Base-by-base conservation (phyloP, 805 yeast genomes). In the Candida insectalens region DNA sequence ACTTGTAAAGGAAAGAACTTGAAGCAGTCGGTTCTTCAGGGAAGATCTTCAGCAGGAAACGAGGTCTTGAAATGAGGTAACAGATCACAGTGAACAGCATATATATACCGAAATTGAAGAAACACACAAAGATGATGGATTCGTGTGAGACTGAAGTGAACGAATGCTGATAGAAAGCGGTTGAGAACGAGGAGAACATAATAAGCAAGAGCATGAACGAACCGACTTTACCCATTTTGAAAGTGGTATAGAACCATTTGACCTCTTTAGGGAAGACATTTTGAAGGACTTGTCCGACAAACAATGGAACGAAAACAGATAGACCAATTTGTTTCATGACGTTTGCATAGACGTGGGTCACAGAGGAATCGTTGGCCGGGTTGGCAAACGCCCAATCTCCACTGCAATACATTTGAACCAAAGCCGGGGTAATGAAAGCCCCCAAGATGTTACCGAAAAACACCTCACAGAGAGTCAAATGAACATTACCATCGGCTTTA, bases 261-360 rank as follows among this genome's bases (percentile, higher is more conserved):
- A 74, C 71, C 50, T 77, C 78, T 32, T 63, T 66, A 0, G 92
- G 87, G 38, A 72, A 69, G 3, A 81, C 21, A 48, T 81, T 77
- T 51, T 83, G 94, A 13, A 81, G 47, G 9, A 79, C 74, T 55
- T 87, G 95, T 1, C 96, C 96, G n/a, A 85, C 87, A 51, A 82
- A 77, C 15, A 84, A 55, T 1, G 96, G 96, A 7, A 85, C 73
- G 53, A 87, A 84, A 4, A 85, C 85, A 5, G 53, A 71, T 14
- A 82, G 63, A 0, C 95, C 95, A 36, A 87, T 65, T 54, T 87
- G 95, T 53, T 83, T 80, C 89, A 87, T 82, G 33, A 84, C 95
- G 38, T 75, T 63, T 19, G 67, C 64, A 54, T 87, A 87, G 32
- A 87, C 69, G 10, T 62, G 58, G 15, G 63, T 60, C 29, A 83